Evolutionary conservation across 305 asterid genomes (phyloP), one percentile per base, ranked within the genome.

Genomic region (Fraxinus sp.): DNA sequence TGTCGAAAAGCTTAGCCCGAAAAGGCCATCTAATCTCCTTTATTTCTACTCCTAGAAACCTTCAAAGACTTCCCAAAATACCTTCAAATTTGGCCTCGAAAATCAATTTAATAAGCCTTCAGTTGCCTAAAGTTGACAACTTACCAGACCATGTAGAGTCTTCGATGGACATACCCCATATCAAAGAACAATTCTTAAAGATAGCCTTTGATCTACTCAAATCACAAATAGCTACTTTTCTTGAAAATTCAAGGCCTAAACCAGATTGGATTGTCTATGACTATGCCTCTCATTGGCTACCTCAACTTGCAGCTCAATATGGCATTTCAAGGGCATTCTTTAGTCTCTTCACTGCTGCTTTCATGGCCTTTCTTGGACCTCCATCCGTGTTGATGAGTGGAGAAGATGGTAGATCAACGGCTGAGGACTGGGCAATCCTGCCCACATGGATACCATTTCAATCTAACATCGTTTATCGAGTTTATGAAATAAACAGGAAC

Each of bases 231-330:
- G 86, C 91, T 3, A 66, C 70, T 70, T 93, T 92, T 82, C 97
- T 95, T 13, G 88, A 88, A 83, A 86, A 52, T 8, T 2, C 86
- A 16, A 71, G 8, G 11, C 93, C 94, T 4, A 94, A 84, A 80
- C 96, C 97, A 0, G 97, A 95, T 66, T 95, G 98, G 98, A 87
- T 95, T 30, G 85, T 95, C 1, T 90, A 86, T 13, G 98, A 95
- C 80, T 95, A 93, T 72, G 92, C 98, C 68, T 87, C 97, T 62
- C 97, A 92, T 26, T 95, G 98, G 98, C 68, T 95, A 26, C 97
- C 97, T 0, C 59, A 30, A 3, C 82, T 87, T 24, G 97, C 97
- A 0, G 75, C 85, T 36, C 87, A 86, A 4, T 11, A 83, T 2
- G 88, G 92, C 22, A 41, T 93, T 43, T 86, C 90, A 0, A 80